Evolutionary conservation across 176 grass and related monocot species (phyloP).

Genomic region (Triticum turgidum): DNA sequence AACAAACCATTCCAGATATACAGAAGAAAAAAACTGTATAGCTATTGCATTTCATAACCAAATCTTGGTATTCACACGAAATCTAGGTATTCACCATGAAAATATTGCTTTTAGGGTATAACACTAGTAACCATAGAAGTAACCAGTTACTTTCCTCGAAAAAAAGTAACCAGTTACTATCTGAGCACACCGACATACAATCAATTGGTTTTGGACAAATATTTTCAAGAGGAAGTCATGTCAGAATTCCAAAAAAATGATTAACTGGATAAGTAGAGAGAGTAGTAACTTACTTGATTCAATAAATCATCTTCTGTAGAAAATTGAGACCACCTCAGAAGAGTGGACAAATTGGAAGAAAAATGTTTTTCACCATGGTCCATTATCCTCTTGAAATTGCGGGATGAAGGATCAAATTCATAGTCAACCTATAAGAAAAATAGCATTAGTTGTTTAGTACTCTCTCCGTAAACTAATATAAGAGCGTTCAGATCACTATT

Average conservation of each 20-base stretch:
- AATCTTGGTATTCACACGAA: background rate
- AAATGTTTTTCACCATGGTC: constrained; percentile 46
- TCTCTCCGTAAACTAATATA: no score
- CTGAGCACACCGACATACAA: background rate
- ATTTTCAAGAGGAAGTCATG: background rate
- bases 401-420: constrained; percentile 47
- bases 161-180: constrained; percentile 18
- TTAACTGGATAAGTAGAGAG: background rate
- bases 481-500: no score
- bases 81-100: background rate
- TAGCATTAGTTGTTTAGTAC: background rate
- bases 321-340: constrained; percentile 75
- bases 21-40: background rate
- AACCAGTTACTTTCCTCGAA: background rate
- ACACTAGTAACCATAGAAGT: constrained; percentile 12
- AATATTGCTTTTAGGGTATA: background rate
- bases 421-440: constrained; percentile 66
- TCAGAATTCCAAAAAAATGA: background rate
- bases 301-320: constrained; percentile 59
- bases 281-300: constrained; percentile 47
- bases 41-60: background rate
- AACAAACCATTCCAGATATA: background rate
- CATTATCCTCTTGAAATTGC: constrained; percentile 46
- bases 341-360: constrained; percentile 57
- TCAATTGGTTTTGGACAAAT: background rate